A percentile compares a stretch with the other conserved stretches of the same genome.
phyloP scores from a whole-genome alignment of 305 asterid genomes.

The Andrographis paniculata region DNA sequence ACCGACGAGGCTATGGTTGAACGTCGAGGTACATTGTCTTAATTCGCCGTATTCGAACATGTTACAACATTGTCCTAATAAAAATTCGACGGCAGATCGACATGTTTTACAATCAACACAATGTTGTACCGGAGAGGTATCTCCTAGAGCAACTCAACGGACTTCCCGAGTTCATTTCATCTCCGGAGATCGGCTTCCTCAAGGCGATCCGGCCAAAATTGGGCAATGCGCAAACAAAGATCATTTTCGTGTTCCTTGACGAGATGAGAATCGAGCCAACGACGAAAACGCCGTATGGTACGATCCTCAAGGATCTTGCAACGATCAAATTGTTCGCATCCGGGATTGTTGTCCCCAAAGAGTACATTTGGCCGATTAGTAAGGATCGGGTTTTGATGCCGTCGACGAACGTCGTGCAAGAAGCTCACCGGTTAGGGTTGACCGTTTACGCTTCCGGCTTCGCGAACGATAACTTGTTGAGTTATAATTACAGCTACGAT shows the following conservation, averaged over 20 bases:
- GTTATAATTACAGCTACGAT: conserved; percentile 83
- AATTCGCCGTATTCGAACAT: background rate
- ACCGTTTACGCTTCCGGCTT: conserved; percentile 64
- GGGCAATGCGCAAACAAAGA: conserved; percentile 39
- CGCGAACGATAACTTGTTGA: conserved; percentile 55
- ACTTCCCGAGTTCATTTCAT: conserved; percentile 71
- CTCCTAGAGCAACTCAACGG: conserved; percentile 21
- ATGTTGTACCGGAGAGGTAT: conserved; percentile 33
- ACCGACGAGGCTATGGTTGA: conserved; percentile 40
- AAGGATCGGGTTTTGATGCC: conserved; percentile 43
- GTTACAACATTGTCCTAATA: background rate
- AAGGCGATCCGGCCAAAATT: conserved; percentile 39
- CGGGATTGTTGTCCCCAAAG: conserved; percentile 80
- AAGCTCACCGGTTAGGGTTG: conserved; percentile 73
- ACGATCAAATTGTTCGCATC: conserved; percentile 62
- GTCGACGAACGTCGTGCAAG: conserved; percentile 55
- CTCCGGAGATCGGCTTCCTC: conserved; percentile 92
- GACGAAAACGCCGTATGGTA: conserved; percentile 44
- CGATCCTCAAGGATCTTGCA: conserved; percentile 37
- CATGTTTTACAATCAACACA: conserved; percentile 57
- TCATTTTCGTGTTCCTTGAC: conserved; percentile 43
- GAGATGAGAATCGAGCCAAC: conserved; percentile 46
- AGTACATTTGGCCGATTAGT: conserved; percentile 66
- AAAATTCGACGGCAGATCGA: conserved; percentile 43
- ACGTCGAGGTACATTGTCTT: conserved; percentile 50